Evolutionary conservation across 345 rosid genomes (phyloP).

Genomic region (Eucalyptus marginata): DNA sequence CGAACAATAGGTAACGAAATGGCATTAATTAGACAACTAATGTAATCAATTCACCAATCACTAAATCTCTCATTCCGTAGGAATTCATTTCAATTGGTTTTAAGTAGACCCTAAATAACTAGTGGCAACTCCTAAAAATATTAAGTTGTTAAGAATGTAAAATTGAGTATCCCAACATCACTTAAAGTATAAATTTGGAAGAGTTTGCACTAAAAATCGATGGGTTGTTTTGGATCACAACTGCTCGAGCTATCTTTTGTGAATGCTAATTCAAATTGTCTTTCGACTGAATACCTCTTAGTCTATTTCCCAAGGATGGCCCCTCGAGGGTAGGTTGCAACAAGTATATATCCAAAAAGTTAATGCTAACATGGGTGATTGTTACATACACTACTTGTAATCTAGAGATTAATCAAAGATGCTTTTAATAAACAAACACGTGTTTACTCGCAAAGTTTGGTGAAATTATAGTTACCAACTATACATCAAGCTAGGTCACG

Average conservation of each 20-base stretch:
- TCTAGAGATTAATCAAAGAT: neutral
- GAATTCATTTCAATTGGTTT: neutral
- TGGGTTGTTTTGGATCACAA: neutral
- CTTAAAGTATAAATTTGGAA: neutral
- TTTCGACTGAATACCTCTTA: fast-evolving
- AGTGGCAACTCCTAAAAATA: neutral
- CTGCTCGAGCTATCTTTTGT: no score
- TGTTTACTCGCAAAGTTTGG: neutral
- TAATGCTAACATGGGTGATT: neutral
- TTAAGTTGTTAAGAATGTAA: no score
- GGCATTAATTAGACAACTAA: neutral
- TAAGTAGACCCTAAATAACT: neutral
- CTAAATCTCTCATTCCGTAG: neutral
- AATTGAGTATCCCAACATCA: neutral
- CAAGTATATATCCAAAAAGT: neutral
- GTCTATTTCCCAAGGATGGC: neutral
- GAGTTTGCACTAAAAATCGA: neutral
- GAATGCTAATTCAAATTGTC: no score
- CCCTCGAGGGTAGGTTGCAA: neutral
- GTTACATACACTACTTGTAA: neutral
- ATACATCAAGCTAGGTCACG: neutral
- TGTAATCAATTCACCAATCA: neutral
- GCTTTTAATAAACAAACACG: neutral
- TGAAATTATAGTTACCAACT: neutral
- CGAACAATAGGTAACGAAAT: neutral